phyloP scores from a whole-genome alignment of 371 early-diverging fungal genomes.

The Apophysomyces variabilis region DNA sequence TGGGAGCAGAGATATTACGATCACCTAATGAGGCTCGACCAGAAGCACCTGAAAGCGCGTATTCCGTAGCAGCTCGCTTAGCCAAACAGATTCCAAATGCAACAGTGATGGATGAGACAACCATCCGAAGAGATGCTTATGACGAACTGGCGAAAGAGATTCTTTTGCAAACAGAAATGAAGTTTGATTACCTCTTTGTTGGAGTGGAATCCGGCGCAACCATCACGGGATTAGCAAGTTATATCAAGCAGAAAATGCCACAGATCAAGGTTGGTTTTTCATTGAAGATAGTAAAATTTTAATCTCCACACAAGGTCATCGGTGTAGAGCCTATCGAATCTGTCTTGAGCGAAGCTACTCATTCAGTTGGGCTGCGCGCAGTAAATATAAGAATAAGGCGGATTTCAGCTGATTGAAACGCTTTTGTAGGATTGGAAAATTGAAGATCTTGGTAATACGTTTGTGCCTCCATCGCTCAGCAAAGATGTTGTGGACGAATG shows the following conservation, averaged over 20 bases:
- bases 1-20: slow-evolving; percentile 80
- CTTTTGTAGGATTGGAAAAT: slow-evolving; percentile 66
- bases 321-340: slow-evolving; percentile 79
- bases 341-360: slow-evolving; percentile 36
- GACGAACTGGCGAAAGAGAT: slow-evolving; percentile 69
- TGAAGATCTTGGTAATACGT: slow-evolving; percentile 78
- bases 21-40: slow-evolving; percentile 75
- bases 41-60: slow-evolving; percentile 74
- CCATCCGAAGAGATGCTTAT: slow-evolving; percentile 20
- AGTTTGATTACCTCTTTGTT: slow-evolving; percentile 68
- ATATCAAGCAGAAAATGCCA: slow-evolving; percentile 60
- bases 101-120: slow-evolving; percentile 74
- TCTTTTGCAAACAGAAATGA: slow-evolving; percentile 59
- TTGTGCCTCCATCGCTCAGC: slow-evolving; percentile 66
- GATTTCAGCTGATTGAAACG: not conserved
- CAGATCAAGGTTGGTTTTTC: slow-evolving; percentile 47
- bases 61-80: slow-evolving; percentile 68
- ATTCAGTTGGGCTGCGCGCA: slow-evolving; percentile 9
- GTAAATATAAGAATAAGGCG: not conserved
- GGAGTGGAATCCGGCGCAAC: slow-evolving; percentile 77
- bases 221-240: slow-evolving; percentile 65
- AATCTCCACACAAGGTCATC: slow-evolving; percentile 38
- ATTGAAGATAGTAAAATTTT: not conserved
- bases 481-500: slow-evolving; percentile 67
- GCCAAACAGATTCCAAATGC: slow-evolving; percentile 59